Evolutionary conservation across 768 basidiomycete genomes (phyloP).

Genomic region (Pulveroboletus sp.): DNA sequence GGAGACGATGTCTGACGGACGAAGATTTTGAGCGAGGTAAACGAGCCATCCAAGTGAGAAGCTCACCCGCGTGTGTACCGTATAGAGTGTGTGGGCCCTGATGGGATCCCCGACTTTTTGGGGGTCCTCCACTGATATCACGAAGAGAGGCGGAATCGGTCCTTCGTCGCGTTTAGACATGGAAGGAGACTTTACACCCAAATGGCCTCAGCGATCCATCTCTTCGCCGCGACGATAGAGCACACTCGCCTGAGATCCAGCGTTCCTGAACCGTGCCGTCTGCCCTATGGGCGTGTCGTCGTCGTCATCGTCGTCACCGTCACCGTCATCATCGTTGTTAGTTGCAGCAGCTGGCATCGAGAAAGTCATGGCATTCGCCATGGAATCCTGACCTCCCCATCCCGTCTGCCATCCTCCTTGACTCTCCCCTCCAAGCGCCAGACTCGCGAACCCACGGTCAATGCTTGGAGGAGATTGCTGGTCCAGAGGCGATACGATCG

Average conservation of each 20-base stretch:
- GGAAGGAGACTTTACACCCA: slow-evolving; percentile 14
- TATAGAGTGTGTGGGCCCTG: slow-evolving; percentile 92
- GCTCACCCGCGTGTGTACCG: slow-evolving; percentile 82
- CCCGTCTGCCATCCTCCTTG: slow-evolving; percentile 52
- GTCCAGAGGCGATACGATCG: slow-evolving; percentile 30
- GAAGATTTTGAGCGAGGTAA: not conserved
- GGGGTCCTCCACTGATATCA: slow-evolving; percentile 92
- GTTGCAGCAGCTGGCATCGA: slow-evolving; percentile 23
- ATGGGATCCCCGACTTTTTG: slow-evolving; percentile 97
- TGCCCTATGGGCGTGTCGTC: slow-evolving; percentile 67
- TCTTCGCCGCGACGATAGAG: not conserved
- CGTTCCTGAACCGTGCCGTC: slow-evolving; percentile 30
- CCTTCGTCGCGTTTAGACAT: slow-evolving; percentile 33
- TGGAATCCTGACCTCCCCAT: slow-evolving; percentile 35
- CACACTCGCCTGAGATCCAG: slow-evolving; percentile 22
- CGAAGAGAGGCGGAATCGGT: slow-evolving; percentile 65
- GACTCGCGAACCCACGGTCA: slow-evolving; percentile 39
- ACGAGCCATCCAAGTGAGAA: not conserved
- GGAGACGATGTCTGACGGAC: slow-evolving; percentile 73
- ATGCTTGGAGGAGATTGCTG: slow-evolving; percentile 20
- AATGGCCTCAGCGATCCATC: not conserved
- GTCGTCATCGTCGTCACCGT: slow-evolving; percentile 68
- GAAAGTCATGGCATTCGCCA: slow-evolving; percentile 12
- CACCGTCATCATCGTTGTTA: slow-evolving; percentile 55
- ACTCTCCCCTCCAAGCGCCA: slow-evolving; percentile 46